phyloP scores from a whole-genome alignment of 805 yeast species.

The Teunomyces lycoperdinae region DNA sequence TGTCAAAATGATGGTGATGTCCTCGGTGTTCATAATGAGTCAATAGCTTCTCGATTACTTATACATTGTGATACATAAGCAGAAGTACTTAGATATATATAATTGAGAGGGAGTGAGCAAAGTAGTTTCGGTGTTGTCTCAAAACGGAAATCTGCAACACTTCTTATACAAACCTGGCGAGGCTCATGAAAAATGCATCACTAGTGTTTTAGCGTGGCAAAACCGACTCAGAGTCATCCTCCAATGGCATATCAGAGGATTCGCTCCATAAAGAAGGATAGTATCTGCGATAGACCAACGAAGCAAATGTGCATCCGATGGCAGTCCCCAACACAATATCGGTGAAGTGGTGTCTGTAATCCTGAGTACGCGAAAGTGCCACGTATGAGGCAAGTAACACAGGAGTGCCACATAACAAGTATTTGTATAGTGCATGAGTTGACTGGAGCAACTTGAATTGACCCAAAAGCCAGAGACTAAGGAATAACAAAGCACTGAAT shows the following conservation, averaged over 20 bases:
- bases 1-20: constrained; percentile 10
- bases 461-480: constrained; percentile 32
- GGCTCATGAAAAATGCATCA: not conserved
- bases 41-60: not conserved
- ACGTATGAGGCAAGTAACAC: constrained; percentile 28
- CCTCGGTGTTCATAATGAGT: not conserved
- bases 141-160: constrained; percentile 2
- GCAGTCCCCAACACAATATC: constrained; percentile 29
- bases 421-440: constrained; percentile 17
- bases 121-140: not conserved
- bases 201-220: constrained; percentile 4
- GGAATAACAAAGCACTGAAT: constrained; percentile 31
- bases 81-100: not conserved
- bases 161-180: not conserved
- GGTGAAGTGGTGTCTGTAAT: constrained; percentile 35
- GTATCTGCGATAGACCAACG: constrained; percentile 9
- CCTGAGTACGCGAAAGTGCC: constrained; percentile 32
- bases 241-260: constrained; percentile 7
- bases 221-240: constrained; percentile 1
- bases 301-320: constrained; percentile 23
- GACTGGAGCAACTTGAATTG: constrained; percentile 19
- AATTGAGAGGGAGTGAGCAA: not conserved
- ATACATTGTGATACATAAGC: not conserved
- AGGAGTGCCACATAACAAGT: constrained; percentile 17
- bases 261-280: constrained; percentile 9